Conservation (phyloP, 768 basidiomycete species). For the Pleurotus citrinopileatus region DNA sequence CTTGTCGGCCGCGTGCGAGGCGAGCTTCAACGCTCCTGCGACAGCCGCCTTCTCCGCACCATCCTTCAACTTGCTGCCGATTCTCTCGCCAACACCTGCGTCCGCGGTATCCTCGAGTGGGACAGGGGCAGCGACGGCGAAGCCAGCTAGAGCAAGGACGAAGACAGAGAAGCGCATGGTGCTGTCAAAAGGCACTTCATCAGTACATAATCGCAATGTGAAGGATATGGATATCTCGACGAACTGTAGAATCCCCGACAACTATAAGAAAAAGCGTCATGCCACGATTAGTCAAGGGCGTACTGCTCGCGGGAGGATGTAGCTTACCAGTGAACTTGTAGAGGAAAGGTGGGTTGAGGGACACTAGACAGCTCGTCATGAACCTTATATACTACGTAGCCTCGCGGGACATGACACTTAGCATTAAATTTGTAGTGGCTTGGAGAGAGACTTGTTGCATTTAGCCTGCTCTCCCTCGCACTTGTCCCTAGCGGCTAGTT, state of each 20-base stretch:
- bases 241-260: not conserved
- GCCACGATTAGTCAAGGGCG: too few species aligned
- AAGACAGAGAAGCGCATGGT: constrained; percentile 1
- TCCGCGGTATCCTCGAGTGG: not conserved
- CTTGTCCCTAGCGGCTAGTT: not conserved
- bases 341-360: too few species aligned
- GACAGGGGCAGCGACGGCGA: not conserved
- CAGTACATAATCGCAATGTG: not conserved
- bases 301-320: too few species aligned
- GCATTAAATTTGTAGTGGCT: too few species aligned
- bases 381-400: too few species aligned
- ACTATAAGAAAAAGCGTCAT: too few species aligned
- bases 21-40: not conserved
- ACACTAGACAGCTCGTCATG: too few species aligned
- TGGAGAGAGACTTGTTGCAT: too few species aligned
- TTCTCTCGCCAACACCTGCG: not conserved
- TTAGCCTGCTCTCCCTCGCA: too few species aligned
- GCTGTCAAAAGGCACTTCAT: not conserved
- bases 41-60: not conserved
- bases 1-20: too few species aligned
- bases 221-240: not conserved
- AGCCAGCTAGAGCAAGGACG: not conserved
- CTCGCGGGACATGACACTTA: too few species aligned
- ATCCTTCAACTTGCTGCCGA: not conserved
- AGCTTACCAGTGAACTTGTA: too few species aligned